phyloP scores from a whole-genome alignment of 305 asterid species.

The Andrographis paniculata region DNA sequence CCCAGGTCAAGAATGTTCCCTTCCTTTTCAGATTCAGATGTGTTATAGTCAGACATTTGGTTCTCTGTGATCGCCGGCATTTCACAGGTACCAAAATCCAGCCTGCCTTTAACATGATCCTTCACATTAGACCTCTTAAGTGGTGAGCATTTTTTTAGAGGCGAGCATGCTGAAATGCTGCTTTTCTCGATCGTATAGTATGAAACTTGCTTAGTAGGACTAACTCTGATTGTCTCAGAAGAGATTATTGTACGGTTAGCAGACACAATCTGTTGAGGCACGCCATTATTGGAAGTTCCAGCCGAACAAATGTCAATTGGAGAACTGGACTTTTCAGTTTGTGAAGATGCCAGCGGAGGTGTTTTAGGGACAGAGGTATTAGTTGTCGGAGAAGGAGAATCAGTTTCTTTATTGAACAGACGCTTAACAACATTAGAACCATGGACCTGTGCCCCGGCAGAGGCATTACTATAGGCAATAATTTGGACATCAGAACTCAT shows the following conservation, averaged over 20 bases:
- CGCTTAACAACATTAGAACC: conserved; percentile 73
- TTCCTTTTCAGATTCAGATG: conserved; percentile 61
- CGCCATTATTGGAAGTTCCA: conserved; percentile 42
- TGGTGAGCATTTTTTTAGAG: conserved; percentile 26
- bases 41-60: conserved; percentile 33
- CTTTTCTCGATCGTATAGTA: conserved; percentile 76
- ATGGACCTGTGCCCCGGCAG: conserved; percentile 30
- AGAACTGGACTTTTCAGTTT: conserved; percentile 49
- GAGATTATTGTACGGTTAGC: conserved; percentile 75
- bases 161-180: conserved; percentile 63
- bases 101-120: conserved; percentile 82
- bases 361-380: conserved; percentile 72
- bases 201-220: conserved; percentile 73
- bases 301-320: conserved; percentile 41
- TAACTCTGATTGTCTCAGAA: conserved; percentile 71
- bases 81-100: conserved; percentile 67
- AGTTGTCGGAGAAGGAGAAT: conserved; percentile 43
- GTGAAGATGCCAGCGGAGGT: conserved; percentile 61
- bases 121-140: conserved; percentile 34
- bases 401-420: conserved; percentile 55
- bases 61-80: conserved; percentile 38
- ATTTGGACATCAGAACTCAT: conserved; percentile 25
- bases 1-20: conserved; percentile 63
- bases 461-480: conserved; percentile 17
- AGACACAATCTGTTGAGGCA: conserved; percentile 43